Base-by-base conservation (phyloP, 768 basidiomycete species). In the Termitomyces sp. region DNA sequence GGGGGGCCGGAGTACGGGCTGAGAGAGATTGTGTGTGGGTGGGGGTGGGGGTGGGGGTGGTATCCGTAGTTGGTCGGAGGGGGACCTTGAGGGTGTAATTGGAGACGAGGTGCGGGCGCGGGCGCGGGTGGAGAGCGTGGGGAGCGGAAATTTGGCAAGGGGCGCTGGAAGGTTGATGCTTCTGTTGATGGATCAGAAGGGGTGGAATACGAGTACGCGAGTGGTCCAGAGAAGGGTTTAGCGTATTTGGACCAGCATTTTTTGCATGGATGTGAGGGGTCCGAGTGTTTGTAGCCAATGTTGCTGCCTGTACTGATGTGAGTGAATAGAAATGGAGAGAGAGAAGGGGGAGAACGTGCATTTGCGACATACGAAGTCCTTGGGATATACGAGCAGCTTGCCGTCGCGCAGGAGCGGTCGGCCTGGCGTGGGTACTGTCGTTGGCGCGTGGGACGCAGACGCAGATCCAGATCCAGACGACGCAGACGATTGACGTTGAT, bases 241-340 rank as follows among this genome's bases (percentile, higher is more conserved):
- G 79, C 78, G 70, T 87, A 86, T 63, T 84, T 86, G 6, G 78
- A 73, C 91, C 91, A 93, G 73, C 92, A 93, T 57, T 80, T 81
- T 58, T 77, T 75, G 66, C 91, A 92, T 6, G 90, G 87, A 57
- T 83, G 75, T 1, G 76, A 67, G 0, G 88, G 88, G 68, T 92
- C 88, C 39, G 73, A 75, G 58, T 80, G 75, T 69, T 89, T 90
- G 72, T 86, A 93, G 2, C 91, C 91, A 0, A 80, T 83, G 68
- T 93, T 93, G 41, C 75, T 75, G 64, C 91, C 91, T 92, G 30
- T 24, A 18, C 15, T 24, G 0, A 1, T 6, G 37, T 20, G 27
- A 30, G 47, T n/a, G 3, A 2, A 30, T 36, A 46, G 48, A 36
- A 42, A 31, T 57, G 36, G 49, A 48, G 13, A 15, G 18, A 31